Conservation (phyloP, 78 protist species). For the Planoprotostelium fungivorum region DNA sequence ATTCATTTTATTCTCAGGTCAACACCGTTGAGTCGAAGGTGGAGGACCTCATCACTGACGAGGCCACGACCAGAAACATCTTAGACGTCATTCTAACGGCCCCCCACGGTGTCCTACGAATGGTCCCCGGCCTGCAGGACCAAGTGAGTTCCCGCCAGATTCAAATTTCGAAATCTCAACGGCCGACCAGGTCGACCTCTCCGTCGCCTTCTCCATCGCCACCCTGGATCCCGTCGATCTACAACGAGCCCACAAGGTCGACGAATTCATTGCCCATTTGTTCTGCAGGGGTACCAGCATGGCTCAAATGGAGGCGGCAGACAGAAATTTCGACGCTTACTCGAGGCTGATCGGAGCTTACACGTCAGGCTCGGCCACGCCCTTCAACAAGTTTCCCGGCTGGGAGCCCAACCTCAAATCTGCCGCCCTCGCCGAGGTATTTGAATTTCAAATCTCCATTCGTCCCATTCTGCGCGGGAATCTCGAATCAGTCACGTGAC, state of each 20-base stretch:
- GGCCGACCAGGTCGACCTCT: conserved; percentile 3
- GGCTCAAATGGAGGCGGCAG: neutral
- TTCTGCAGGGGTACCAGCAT: neutral
- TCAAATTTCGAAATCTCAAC: neutral
- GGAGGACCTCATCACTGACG: neutral
- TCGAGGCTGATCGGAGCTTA: neutral
- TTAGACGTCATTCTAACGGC: neutral
- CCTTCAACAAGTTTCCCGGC: conserved; percentile 16
- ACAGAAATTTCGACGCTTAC: neutral
- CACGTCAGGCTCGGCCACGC: neutral
- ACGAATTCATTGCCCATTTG: neutral
- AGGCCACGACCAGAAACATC: neutral
- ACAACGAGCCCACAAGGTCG: neutral
- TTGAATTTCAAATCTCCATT: neutral
- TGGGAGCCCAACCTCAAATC: conserved; percentile 14
- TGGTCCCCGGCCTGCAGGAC: neutral
- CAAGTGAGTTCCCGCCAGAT: neutral
- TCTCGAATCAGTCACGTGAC: neutral
- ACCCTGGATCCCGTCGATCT: neutral
- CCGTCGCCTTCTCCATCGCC: conserved; percentile 28
- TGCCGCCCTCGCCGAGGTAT: conserved; percentile 7
- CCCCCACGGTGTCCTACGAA: neutral
- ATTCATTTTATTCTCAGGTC: too few species aligned
- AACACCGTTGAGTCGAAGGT: neutral
- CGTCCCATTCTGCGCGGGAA: neutral